Evolutionary conservation across 139 green algal species (phyloP).

Genomic region (Coccomyxa sp.): DNA sequence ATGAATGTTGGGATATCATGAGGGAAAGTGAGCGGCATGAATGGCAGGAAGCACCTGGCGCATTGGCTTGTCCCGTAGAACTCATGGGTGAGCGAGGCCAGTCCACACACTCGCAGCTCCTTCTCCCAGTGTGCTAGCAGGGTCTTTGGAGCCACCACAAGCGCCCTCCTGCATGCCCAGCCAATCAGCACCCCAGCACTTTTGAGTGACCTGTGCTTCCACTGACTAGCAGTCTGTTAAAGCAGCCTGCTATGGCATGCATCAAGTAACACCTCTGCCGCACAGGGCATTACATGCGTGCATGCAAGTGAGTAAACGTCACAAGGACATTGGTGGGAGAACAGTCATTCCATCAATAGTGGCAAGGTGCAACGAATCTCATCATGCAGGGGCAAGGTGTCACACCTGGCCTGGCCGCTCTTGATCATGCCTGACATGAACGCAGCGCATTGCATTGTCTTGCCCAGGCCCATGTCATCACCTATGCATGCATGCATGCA

Average conservation of each 20-base stretch:
- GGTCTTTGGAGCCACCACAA: constrained; percentile 86
- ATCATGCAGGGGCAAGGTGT: neutral
- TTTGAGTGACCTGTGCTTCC: neutral
- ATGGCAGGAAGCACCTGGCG: too few relatives aligned
- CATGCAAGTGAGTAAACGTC: too few relatives aligned
- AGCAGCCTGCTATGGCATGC: too few relatives aligned
- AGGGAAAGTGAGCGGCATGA: too few relatives aligned
- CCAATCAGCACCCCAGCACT: too few relatives aligned
- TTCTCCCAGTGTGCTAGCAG: constrained; percentile 82
- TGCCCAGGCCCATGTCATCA: constrained; percentile 62
- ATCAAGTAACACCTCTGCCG: too few relatives aligned
- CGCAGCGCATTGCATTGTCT: constrained; percentile 77
- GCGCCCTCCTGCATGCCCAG: constrained; percentile 33
- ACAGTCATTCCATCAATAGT: too few relatives aligned
- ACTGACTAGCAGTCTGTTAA: too few relatives aligned
- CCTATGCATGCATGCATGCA: neutral
- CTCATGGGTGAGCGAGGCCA: constrained; percentile 32
- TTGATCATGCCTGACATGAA: constrained; percentile 72
- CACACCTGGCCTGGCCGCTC: constrained; percentile 24
- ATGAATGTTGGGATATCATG: too few relatives aligned
- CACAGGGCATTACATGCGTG: too few relatives aligned
- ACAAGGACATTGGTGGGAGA: too few relatives aligned
- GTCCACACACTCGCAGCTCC: constrained; percentile 76
- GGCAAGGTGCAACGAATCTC: too few relatives aligned
- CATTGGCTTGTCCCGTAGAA: constrained; percentile 17